Evolutionary conservation across 2,329 filamentous ascomycete genomes (phyloP), one percentile per base, ranked within the genome.

Genomic region (Colletotrichum cordylinicola): DNA sequence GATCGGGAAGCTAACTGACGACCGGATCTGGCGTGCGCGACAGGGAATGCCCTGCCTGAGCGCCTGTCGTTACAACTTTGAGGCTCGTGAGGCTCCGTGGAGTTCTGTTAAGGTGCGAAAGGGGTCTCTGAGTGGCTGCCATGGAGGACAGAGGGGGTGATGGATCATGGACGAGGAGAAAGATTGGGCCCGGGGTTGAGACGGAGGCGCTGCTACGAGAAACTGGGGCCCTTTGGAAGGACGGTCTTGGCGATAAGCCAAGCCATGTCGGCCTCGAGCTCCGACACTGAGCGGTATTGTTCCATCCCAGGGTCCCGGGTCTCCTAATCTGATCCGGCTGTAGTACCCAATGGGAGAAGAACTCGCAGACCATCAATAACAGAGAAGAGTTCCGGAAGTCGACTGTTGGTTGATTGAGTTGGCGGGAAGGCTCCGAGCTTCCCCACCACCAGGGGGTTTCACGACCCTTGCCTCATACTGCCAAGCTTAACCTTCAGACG

Each of bases 401-500:
- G 16, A 60, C 24, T 55, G 64, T 67, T 67, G 66, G 48, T 29
- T 21, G 66, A 68, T 31, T 39, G 35, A 39, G 62, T 39, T 62
- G 61, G 62, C 69, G 73, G 69, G 58, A 67, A 67, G 21, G 68
- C 62, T 72, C 72, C 72, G 72, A 72, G 55, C n/a, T 62, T 62
- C 33, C 31, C 56, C 70, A 43, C 70, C 73, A 58, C 55, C 18
- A 68, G 73, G 64, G 73, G 64, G 74, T 76, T 76, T 76, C 74
- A 76, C 74, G 70, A 74, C 37, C 74, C 74, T 65, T 74, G 74
- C 56, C 29, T 69, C 70, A 74, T 68, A 76, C 70, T 60, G 74
- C 74, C 74, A 74, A 76, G 74, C 70, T 74, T 76, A 76, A 65
- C 43, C 48, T 76, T 61, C 70, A 69, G 70, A 76, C 74, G 65